Percentiles rank a stretch among this genome's conserved stretches.
Conservation (phyloP, 148 eudicot genomes). For the Dysphania ambrosioides region DNA sequence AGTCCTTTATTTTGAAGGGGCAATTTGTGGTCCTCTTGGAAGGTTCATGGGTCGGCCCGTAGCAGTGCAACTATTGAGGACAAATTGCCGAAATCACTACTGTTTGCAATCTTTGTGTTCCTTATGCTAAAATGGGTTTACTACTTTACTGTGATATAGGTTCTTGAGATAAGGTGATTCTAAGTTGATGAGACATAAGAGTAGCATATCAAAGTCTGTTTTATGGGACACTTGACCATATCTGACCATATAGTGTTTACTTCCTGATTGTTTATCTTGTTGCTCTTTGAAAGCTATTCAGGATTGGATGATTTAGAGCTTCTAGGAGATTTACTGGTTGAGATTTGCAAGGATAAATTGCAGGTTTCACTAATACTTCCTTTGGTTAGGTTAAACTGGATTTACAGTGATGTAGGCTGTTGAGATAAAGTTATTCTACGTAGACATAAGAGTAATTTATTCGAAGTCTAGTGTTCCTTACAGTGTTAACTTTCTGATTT, state of each 20-base stretch:
- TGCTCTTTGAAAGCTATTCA: background rate
- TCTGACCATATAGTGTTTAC: background rate
- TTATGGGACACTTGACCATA: background rate
- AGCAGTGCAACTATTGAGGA: no score
- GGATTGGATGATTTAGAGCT: background rate
- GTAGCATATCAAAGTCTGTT: background rate
- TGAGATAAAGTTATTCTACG: no score
- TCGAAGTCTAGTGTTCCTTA: no score
- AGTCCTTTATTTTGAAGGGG: background rate
- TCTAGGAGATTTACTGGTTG: background rate
- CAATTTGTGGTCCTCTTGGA: background rate
- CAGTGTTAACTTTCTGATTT: no score
- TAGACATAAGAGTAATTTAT: no score
- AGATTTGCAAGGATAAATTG: no score
- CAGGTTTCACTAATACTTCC: no score
- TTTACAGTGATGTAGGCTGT: no score
- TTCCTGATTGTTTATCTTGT: background rate
- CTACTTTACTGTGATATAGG: background rate
- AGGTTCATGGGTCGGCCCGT: background rate
- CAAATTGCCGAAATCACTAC: no score
- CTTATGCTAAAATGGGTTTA: background rate
- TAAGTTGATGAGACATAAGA: background rate
- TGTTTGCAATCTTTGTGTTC: no score
- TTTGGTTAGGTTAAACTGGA: no score
- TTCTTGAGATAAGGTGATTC: background rate